Base-by-base conservation (phyloP, 768 basidiomycete species). In the Calocybe indica region DNA sequence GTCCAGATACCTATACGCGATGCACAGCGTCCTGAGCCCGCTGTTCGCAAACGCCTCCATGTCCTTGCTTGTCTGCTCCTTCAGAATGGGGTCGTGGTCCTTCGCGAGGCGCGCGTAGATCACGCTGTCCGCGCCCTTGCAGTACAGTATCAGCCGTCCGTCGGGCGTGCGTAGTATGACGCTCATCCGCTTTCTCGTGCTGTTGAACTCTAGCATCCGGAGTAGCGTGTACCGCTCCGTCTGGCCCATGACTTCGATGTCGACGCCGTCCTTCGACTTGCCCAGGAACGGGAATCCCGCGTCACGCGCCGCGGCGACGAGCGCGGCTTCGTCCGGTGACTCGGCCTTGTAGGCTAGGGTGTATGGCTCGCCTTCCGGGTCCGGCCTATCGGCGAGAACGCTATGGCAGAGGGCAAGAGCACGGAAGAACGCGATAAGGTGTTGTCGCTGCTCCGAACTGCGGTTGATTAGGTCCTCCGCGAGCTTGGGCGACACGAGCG, bases 71-170 rank as follows among this genome's bases (percentile, higher is more conserved):
- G 94, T 97, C 61, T 81, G 71, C 38, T 80, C 83, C 71, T 90
- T 90, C 53, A 96, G 58, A 37, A 53, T 69, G 1, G 73, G 70
- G 58, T 95, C 89, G 58, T 90, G 89, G 54, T 88, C 79, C 40
- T 72, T 66, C n/a, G 79, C 76, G 2, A 98, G 75, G 8, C 94
- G 82, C 55, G 84, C 83, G 59, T 94, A 95, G 56, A 98, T 87
- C 58, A 98, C 92, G 55, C 83, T 88, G 65, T 98, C 95, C 10
- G 95, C 95, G n/a, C 95, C 95, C 66, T 97, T 98, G 78, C 85
- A 88, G 61, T 93, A 95, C 49, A 97, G 67, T 28, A 93, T 71
- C 51, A 96, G 69, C 56, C 75, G 72, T 12, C 92, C 91, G 47
- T 92, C 87, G 0, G 95, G 90, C 44, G 78, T 78, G 28, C 95